Evolutionary conservation across 257 asterid genomes (phyloP), one percentile per base, ranked within the genome.

Genomic region (Paraleonurus japonicus): DNA sequence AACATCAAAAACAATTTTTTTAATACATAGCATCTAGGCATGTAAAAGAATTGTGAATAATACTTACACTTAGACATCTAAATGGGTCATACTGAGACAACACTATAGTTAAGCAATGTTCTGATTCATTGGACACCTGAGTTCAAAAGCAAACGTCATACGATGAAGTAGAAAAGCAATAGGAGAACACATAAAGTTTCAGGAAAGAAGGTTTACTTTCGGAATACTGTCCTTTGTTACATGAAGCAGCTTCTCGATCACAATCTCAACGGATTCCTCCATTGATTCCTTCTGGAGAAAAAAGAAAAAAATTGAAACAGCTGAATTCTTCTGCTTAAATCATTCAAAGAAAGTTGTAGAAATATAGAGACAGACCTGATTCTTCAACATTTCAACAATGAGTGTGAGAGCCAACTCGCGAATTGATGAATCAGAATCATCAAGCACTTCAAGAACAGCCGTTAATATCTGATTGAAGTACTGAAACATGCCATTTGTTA

Each of bases 381-480:
- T 92, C 86, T 86, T 95, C 82, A 95, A 79, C 96, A 95, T 88
- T 83, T 92, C 98, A 81, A 82, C 80, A 37, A 95, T 82, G 75
- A 95, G 77, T 19, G 94, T 72, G 61, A 92, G 90, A 48, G 88
- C 85, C 83, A 88, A 80, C 85, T 95, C 98, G 19, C 95, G 87
- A 59, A 86, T 83, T 64, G 92, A 87, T 73, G 98, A 82, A 70
- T 92, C 95, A 64, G 89, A 70, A 77, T 92, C 98, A 82, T 92
- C 98, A 89, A 92, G 84, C 79, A 90, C 90, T 79, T 92, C 99
- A 64, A 95, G 91, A 58, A 83, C 92, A 79, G 85, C 92, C 2
- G 98, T 95, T 85, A 95, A 74, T 70, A 95, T 85, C 89, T 88
- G 99, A 83, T 92, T 95, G 85, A 95, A 92, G 81, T 92, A 95